Evolutionary conservation across 306 rosid species (phyloP).

Genomic region (Abrus pulchellus): DNA sequence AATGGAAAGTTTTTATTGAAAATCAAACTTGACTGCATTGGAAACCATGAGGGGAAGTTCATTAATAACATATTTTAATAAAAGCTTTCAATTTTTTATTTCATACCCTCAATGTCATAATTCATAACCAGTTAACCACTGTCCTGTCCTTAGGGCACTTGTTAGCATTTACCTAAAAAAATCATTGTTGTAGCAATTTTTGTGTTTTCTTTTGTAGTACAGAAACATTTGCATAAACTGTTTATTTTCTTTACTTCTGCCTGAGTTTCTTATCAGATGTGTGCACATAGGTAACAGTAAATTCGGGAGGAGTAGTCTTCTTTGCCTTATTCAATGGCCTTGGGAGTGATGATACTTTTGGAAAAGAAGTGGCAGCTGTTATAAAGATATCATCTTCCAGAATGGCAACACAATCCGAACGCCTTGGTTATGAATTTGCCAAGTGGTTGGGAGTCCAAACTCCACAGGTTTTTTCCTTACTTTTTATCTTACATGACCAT

Average conservation of each 20-base stretch:
- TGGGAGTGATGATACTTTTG: conserved; percentile 51
- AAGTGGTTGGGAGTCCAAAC: conserved; percentile 89
- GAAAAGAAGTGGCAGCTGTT: conserved; percentile 89
- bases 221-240: not conserved
- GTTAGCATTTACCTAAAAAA: too few species aligned
- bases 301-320: conserved; percentile 99
- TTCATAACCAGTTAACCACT: too few species aligned
- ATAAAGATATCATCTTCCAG: conserved; percentile 95
- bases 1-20: too few species aligned
- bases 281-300: conserved; percentile 84
- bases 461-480: conserved; percentile 73
- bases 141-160: too few species aligned
- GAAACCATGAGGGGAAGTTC: too few species aligned
- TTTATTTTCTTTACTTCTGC: conserved; percentile 44
- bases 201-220: not conserved
- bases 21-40: too few species aligned
- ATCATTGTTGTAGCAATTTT: too few species aligned
- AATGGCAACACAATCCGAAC: conserved; percentile 98
- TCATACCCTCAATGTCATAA: too few species aligned
- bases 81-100: too few species aligned
- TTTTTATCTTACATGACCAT: conserved; percentile 18
- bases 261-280: conserved; percentile 51
- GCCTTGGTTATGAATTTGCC: conserved; percentile 96
- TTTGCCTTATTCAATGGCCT: conserved; percentile 80
- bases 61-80: too few species aligned